Evolutionary conservation across 2,329 filamentous ascomycete species (phyloP).

Genomic region (Tolypocladium inflatum): DNA sequence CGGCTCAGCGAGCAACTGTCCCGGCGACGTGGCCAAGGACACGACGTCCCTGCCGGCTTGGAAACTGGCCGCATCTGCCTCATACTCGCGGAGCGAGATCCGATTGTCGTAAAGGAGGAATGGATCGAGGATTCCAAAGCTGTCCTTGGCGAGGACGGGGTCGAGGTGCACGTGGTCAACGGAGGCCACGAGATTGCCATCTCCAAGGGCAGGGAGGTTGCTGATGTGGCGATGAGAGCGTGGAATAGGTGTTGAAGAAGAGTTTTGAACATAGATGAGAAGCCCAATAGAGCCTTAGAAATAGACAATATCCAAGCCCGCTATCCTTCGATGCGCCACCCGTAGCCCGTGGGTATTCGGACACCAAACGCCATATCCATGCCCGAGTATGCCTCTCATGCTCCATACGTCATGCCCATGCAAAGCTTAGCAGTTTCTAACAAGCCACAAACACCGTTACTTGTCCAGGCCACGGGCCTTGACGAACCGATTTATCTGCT

Average conservation of each 20-base stretch:
- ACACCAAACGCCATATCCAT: not conserved
- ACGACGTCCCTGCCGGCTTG: conserved; percentile 23
- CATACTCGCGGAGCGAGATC: conserved; percentile 56
- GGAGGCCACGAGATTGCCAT: conserved; percentile 65
- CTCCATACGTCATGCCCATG: not conserved
- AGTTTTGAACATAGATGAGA: not conserved
- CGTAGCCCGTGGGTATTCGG: not conserved
- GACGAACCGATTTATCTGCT: conserved; percentile 50
- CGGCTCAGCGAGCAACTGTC: conserved; percentile 41
- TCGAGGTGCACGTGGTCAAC: conserved; percentile 46
- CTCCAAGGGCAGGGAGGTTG: conserved; percentile 48
- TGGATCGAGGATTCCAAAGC: conserved; percentile 48
- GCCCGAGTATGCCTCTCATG: not conserved
- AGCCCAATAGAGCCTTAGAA: not conserved
- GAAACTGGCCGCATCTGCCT: conserved; percentile 46
- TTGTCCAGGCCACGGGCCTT: conserved; percentile 49
- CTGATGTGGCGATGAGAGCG: conserved; percentile 25
- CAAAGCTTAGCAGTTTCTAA: not conserved
- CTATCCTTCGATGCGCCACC: not conserved
- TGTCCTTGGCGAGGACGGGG: conserved; percentile 46
- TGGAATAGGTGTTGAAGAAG: conserved; percentile 15
- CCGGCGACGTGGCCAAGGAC: conserved; percentile 21
- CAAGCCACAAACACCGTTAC: conserved; percentile 14
- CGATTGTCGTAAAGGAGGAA: conserved; percentile 58
- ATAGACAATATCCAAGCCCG: not conserved